Conservation (phyloP, 805 yeast genomes). For the Lipomyces orientalis region DNA sequence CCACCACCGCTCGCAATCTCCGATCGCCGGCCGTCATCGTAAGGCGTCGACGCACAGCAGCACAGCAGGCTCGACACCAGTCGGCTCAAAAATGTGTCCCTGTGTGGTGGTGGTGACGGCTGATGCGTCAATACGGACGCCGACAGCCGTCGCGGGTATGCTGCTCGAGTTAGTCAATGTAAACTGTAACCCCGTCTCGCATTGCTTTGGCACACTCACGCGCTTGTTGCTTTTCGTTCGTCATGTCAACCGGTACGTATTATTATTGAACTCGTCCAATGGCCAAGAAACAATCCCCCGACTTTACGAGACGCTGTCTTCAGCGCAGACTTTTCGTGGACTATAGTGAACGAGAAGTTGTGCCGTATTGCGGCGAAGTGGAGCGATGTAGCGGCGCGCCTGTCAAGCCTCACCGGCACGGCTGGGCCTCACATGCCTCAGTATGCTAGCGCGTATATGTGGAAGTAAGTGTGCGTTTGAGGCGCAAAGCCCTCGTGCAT, state of each 20-base stretch:
- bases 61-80: conserved; percentile 22
- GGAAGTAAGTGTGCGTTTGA: neutral
- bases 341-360: too few species aligned
- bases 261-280: too few species aligned
- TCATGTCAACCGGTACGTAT: neutral
- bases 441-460: neutral
- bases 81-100: conserved; percentile 22
- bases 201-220: neutral
- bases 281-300: too few species aligned
- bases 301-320: too few species aligned
- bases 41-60: conserved; percentile 12
- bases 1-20: neutral
- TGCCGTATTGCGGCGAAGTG: too few species aligned
- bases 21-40: conserved; percentile 5
- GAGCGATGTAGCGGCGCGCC: too few species aligned
- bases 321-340: too few species aligned
- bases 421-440: too few species aligned
- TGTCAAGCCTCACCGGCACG: too few species aligned
- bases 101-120: neutral
- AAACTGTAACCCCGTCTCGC: neutral
- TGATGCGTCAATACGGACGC: neutral
- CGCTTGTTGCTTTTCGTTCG: neutral
- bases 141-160: neutral
- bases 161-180: neutral
- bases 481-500: neutral